A percentile compares a stretch with the other conserved stretches of the same genome.
These are phyloP conservation scores for Clavispora asparagi DNA, from an alignment of 805 yeast species.

Conservation along the genomic window DNA sequence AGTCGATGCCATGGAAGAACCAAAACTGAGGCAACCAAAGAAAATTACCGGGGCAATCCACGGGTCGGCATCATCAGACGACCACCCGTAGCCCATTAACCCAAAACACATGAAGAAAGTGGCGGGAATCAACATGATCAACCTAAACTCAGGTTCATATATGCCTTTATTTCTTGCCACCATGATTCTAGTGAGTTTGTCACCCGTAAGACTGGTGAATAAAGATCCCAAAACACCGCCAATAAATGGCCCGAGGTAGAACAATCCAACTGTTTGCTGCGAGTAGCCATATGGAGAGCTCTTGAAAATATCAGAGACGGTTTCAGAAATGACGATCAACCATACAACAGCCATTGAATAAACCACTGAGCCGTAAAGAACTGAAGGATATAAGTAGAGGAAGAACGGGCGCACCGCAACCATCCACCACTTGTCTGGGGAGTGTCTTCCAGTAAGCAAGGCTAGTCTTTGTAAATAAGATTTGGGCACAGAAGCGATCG, in stretches of 20 bases:
- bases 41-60: constrained; percentile 59
- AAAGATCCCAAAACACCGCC: constrained; percentile 57
- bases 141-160: constrained; percentile 60
- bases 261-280: constrained; percentile 44
- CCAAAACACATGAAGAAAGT: constrained; percentile 44
- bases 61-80: constrained; percentile 37
- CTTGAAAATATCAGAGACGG: constrained; percentile 46
- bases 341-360: constrained; percentile 58
- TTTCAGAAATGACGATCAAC: constrained; percentile 58
- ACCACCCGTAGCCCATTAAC: constrained; percentile 62
- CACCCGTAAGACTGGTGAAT: constrained; percentile 47
- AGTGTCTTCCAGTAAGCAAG: constrained; percentile 45
- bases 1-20: constrained; percentile 57
- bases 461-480: constrained; percentile 29
- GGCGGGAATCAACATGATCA: constrained; percentile 48
- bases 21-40: constrained; percentile 53
- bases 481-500: constrained; percentile 6
- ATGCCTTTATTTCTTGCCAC: constrained; percentile 46
- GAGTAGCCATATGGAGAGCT: constrained; percentile 41
- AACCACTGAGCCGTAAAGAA: constrained; percentile 46
- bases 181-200: constrained; percentile 40
- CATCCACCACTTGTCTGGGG: constrained; percentile 49
- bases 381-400: constrained; percentile 45
- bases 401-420: constrained; percentile 51
- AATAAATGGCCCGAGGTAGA: constrained; percentile 51